Evolutionary conservation across 2,329 filamentous ascomycete species (phyloP), one percentile per base, ranked within the genome.

Genomic region (Colletotrichum liaoningense): DNA sequence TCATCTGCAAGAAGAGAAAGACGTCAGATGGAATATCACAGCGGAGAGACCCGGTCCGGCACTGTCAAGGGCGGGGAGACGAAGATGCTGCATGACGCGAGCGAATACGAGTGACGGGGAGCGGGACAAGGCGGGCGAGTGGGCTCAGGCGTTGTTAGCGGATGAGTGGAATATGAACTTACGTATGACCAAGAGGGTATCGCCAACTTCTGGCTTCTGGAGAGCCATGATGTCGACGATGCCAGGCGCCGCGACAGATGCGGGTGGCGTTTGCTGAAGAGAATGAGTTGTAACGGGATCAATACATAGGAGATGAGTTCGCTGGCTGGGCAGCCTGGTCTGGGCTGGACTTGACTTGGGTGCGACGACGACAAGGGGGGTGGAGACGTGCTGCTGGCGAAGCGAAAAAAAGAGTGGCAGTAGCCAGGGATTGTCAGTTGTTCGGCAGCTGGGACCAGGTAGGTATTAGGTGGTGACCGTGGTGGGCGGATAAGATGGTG

Each of bases 161-260:
- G 60, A 57, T 28, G 33, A 56, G 38, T 26, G 54, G 69, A 38
- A 56, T 64, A 56, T 64, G 63, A 49, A 84, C 92, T 87, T 87
- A 94, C 92, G 92, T 78, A 94, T 92, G 77, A 94, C 92, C 76
- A 94, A 82, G 77, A 94, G 84, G 68, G 91, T 89, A 78, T 93
- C 91, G 81, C 92, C 92, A 75, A 90, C 85, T 33, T 91, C 89
- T 79, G 90, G 91, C 81, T 85, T 87, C 75, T 80, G 75, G 73
- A 85, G 82, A 77, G 86, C 86, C 87, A 87, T 86, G 73, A 82
- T 75, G 75, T 68, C 74, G 73, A 72, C 65, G 73, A 64, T 74
- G 65, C 59, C 65, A 67, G 68, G 54, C 72, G 74, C 73, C 70
- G 67, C 63, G 70, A 70, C 63, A 57, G 64, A 69, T 66, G 73